A percentile compares a stretch with the other conserved stretches of the same genome.
Evolutionary conservation across 2,329 filamentous ascomycete species (phyloP).

Genomic region (Trichoderma sp.): DNA sequence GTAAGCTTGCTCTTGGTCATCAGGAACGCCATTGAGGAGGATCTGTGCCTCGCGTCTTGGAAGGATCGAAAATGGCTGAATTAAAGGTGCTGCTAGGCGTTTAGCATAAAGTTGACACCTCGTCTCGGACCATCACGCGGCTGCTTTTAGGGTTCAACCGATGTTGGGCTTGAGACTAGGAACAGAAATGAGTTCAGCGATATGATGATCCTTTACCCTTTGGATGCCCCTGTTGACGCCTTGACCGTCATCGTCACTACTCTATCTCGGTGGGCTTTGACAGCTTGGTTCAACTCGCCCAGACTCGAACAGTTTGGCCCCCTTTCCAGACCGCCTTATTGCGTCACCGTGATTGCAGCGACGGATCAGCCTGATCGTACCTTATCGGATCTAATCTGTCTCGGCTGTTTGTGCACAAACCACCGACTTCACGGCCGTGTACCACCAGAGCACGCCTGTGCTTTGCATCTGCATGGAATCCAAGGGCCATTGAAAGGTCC

Average conservation of each 20-base stretch:
- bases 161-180: background rate
- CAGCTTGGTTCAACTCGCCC: too few relatives aligned
- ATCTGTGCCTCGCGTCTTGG: too few relatives aligned
- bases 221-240: background rate
- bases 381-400: slow-evolving; percentile 3
- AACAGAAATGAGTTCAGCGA: background rate
- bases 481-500: too few relatives aligned
- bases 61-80: too few relatives aligned
- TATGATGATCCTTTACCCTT: background rate
- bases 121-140: background rate
- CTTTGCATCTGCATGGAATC: too few relatives aligned
- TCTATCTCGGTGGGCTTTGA: background rate
- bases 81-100: too few relatives aligned
- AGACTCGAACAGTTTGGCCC: too few relatives aligned
- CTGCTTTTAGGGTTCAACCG: background rate
- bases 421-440: background rate
- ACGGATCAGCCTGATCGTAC: slow-evolving; percentile 13
- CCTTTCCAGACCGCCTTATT: background rate
- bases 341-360: slow-evolving; percentile 12
- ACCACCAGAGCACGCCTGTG: too few relatives aligned
- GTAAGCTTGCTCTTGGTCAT: too few relatives aligned
- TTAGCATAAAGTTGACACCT: slow-evolving; percentile 5
- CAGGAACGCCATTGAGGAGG: too few relatives aligned
- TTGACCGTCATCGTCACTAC: background rate
- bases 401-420: background rate